Evolutionary conservation across 1,284 basidiomycete species (phyloP).

Genomic region (Grifola frondosa): DNA sequence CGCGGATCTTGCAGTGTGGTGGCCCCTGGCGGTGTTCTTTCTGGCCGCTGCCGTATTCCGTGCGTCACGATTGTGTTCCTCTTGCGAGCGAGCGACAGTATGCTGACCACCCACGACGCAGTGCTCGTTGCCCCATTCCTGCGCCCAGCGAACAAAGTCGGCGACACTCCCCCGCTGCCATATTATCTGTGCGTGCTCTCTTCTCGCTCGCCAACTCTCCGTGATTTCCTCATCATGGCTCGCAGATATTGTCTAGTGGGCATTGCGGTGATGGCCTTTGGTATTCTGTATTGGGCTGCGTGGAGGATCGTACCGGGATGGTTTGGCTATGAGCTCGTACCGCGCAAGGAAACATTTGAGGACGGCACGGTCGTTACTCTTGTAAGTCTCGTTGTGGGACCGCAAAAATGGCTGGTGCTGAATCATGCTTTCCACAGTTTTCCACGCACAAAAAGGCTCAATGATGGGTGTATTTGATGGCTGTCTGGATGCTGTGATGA

Average conservation of each 20-base stretch:
- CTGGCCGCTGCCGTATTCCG: constrained; percentile 50
- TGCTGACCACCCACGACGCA: constrained; percentile 18
- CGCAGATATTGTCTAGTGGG: constrained; percentile 58
- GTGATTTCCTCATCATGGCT: too few relatives aligned
- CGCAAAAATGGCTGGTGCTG: too few relatives aligned
- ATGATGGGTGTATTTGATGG: too few relatives aligned
- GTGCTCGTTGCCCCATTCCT: constrained; percentile 59
- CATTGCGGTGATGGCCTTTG: constrained; percentile 47
- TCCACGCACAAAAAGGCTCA: too few relatives aligned
- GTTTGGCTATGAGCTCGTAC: constrained; percentile 49
- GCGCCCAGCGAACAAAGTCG: constrained; percentile 50
- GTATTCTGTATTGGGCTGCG: constrained; percentile 53
- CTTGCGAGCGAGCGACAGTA: background rate
- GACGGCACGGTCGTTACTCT: constrained; percentile 59
- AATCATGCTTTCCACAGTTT: too few relatives aligned
- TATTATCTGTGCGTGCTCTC: constrained; percentile 54
- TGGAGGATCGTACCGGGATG: constrained; percentile 54
- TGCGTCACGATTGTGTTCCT: too few relatives aligned
- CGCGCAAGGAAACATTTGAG: constrained; percentile 44
- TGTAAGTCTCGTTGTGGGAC: too few relatives aligned
- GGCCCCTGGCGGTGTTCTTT: constrained; percentile 56
- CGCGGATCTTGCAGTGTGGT: constrained; percentile 44
- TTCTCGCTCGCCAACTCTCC: background rate
- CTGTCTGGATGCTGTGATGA: too few relatives aligned
- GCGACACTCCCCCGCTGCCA: constrained; percentile 59